Percentiles rank a stretch among this genome's conserved stretches.
These are phyloP conservation scores for Kuraishia borneana DNA, from an alignment of 805 yeast species.

Conservation along the genomic window DNA sequence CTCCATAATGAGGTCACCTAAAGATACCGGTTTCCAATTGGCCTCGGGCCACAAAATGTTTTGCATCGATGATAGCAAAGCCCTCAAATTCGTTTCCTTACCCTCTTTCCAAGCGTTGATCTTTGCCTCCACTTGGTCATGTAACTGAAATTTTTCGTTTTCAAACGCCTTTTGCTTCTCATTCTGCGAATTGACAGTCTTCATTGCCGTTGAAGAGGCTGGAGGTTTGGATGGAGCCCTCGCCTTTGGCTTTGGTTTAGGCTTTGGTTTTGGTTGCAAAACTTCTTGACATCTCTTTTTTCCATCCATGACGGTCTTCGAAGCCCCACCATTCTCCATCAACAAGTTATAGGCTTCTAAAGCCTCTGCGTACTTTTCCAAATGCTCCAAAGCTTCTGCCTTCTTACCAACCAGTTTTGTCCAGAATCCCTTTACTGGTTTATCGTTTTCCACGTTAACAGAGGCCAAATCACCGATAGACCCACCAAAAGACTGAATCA, in stretches of 20 bases:
- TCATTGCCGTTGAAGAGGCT: conserved; percentile 29
- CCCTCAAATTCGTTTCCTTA: conserved; percentile 73
- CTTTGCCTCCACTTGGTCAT: conserved; percentile 48
- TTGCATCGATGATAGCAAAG: conserved; percentile 60
- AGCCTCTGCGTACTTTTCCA: conserved; percentile 62
- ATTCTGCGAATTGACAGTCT: conserved; percentile 38
- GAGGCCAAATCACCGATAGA: conserved; percentile 14
- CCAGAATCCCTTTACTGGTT: conserved; percentile 60
- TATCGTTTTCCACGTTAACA: conserved; percentile 33
- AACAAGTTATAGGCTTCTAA: conserved; percentile 48
- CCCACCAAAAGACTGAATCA: conserved; percentile 22
- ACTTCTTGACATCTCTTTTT: conserved; percentile 66
- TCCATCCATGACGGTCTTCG: conserved; percentile 62
- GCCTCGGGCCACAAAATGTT: conserved; percentile 54
- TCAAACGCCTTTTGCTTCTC: conserved; percentile 35
- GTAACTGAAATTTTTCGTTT: conserved; percentile 44
- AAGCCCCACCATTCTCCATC: conserved; percentile 57
- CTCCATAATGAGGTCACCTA: conserved; percentile 75
- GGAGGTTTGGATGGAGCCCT: conserved; percentile 11
- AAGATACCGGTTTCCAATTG: conserved; percentile 54
- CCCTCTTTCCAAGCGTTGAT: conserved; percentile 59
- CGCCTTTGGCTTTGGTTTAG: conserved; percentile 12
- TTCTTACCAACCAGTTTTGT: conserved; percentile 53
- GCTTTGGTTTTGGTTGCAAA: conserved; percentile 40
- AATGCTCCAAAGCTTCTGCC: conserved; percentile 78